These are phyloP conservation scores for Dalbergia cultrata DNA, from an alignment of 306 rosid genomes.

Conservation along the genomic window DNA sequence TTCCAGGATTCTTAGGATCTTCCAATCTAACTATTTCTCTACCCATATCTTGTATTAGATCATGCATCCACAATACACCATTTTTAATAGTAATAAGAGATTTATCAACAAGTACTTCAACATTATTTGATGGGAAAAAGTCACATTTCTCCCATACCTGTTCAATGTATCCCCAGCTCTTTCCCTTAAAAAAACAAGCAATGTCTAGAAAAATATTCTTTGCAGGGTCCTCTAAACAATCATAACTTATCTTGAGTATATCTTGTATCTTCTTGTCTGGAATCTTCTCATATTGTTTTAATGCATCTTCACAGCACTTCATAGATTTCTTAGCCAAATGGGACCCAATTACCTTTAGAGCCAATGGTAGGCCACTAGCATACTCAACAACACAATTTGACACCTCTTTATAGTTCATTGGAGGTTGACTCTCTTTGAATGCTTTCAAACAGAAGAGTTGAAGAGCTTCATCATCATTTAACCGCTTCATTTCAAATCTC, in stretches of 20 bases:
- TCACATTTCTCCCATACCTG: not conserved
- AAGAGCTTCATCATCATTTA: not conserved
- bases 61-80: not conserved
- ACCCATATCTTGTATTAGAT: constrained; percentile 22
- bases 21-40: not conserved
- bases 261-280: not conserved
- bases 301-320: not conserved
- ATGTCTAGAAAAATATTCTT: too few species aligned
- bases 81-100: not conserved
- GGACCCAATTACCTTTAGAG: too few species aligned
- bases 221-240: too few species aligned
- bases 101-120: constrained; percentile 7
- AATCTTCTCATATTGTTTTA: not conserved
- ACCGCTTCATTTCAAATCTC: not conserved
- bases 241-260: not conserved
- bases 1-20: not conserved
- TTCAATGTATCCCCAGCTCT: not conserved
- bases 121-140: not conserved
- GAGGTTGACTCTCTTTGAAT: not conserved
- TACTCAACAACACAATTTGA: too few species aligned
- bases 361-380: too few species aligned
- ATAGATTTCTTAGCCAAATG: not conserved
- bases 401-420: too few species aligned
- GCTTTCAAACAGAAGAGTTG: not conserved
- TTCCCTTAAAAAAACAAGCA: not conserved